Percentiles rank a stretch among this genome's conserved stretches.
Evolutionary conservation across 768 basidiomycete species (phyloP).

Genomic region (Agaricus blazei): DNA sequence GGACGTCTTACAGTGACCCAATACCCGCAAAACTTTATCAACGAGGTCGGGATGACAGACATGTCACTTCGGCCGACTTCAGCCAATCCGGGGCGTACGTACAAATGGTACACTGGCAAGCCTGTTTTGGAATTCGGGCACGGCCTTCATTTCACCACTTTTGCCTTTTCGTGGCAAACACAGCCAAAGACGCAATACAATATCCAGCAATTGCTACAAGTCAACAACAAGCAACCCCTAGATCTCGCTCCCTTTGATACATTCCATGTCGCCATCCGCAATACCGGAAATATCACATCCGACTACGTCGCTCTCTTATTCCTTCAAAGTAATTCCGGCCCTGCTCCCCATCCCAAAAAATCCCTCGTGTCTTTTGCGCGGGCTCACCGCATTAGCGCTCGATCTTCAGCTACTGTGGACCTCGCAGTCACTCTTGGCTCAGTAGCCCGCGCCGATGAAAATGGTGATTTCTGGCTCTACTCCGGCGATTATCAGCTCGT

Average conservation of each 20-base stretch:
- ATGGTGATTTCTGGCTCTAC: constrained; percentile 41
- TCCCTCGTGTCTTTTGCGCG: constrained; percentile 46
- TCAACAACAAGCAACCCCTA: constrained; percentile 16
- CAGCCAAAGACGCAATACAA: constrained; percentile 30
- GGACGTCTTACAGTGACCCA: constrained; percentile 52
- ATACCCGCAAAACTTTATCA: constrained; percentile 44
- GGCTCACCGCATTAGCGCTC: constrained; percentile 21
- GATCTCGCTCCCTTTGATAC: constrained; percentile 46
- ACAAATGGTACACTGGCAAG: constrained; percentile 50
- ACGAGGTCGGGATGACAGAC: constrained; percentile 51
- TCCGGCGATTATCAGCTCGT: constrained; percentile 37
- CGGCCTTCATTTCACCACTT: constrained; percentile 51
- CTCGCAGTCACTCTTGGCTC: constrained; percentile 43
- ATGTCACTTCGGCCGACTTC: constrained; percentile 47
- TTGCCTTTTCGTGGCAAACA: constrained; percentile 34
- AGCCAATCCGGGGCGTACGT: constrained; percentile 50
- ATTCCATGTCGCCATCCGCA: constrained; percentile 42
- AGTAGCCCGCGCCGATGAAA: constrained; percentile 41
- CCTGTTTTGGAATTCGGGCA: constrained; percentile 51
- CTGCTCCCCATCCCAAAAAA: constrained; percentile 48
- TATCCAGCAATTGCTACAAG: constrained; percentile 34
- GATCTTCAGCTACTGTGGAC: constrained; percentile 22
- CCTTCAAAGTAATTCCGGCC: constrained; percentile 41
- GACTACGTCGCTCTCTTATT: constrained; percentile 56
- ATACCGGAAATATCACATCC: constrained; percentile 42